Percentiles rank a stretch among this genome's conserved stretches.
Conservation (phyloP, 192 early-diverging fungal species). For the Linnemannia schmuckeri region DNA sequence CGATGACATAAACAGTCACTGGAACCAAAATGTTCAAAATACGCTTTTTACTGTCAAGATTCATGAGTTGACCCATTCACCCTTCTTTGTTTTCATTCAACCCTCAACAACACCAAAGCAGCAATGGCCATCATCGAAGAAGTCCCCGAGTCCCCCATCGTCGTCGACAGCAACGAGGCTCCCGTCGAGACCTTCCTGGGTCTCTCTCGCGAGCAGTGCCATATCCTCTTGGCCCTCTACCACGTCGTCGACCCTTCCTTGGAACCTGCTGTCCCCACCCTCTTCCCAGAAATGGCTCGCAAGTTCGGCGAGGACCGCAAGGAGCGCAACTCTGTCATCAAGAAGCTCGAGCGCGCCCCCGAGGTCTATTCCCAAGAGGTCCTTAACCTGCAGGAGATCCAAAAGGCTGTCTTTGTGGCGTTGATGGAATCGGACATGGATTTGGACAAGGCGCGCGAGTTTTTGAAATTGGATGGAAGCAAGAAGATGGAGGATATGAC, state of each 20-base stretch:
- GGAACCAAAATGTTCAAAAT: too few species aligned
- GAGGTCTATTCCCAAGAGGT: conserved; percentile 56
- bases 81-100: not conserved
- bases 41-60: too few species aligned
- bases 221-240: conserved; percentile 64
- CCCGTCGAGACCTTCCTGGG: conserved; percentile 58
- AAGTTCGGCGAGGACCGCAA: conserved; percentile 61
- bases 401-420: conserved; percentile 60
- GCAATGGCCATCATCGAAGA: conserved; percentile 35
- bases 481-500: conserved; percentile 45
- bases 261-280: conserved; percentile 61
- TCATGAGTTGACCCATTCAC: too few species aligned
- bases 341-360: conserved; percentile 61
- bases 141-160: conserved; percentile 7
- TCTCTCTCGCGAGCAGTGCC: conserved; percentile 60
- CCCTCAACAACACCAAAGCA: not conserved
- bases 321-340: conserved; percentile 62
- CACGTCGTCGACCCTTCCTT: conserved; percentile 62
- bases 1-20: too few species aligned
- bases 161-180: not conserved
- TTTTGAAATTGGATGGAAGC: conserved; percentile 29
- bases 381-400: conserved; percentile 58
- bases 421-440: conserved; percentile 61
- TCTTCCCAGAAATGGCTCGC: conserved; percentile 60
- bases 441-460: conserved; percentile 56